Base-by-base conservation (phyloP, 2,329 filamentous ascomycete species). In the Fusarium protoensiforme region DNA sequence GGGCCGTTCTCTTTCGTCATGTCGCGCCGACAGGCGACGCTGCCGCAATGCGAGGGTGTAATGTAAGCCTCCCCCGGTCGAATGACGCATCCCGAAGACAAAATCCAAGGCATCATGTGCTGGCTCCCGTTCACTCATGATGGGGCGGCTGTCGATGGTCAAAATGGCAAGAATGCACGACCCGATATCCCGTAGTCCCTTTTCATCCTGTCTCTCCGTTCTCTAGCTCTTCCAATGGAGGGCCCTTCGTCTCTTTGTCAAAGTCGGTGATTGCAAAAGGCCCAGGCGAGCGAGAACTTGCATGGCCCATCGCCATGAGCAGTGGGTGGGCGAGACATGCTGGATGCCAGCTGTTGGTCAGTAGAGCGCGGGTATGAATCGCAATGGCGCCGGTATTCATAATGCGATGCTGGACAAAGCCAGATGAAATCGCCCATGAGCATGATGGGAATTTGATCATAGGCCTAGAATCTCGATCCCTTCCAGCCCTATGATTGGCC, bases 381-480 rank as follows among this genome's bases (percentile, higher is more conserved):
- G 27, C 29, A 35, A 72, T 58, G 59, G 59, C 61, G 61, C 61
- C 38, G 48, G 53, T 57, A 51, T 53, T 65, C 56, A 56, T 51
- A 64, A 61, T 62, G 46, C 35, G 51, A 59, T 67, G 43, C 38
- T 64, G 54, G 58, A 56, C 61, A 38, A 62, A 33, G 56, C 43
- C 64, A 53, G 48, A 61, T 53, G 36, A 61, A 71, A 75, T 77
- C 59, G 61, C 61, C 67, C 66, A 72, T 71, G 31, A 63, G 36
- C 20, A 66, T 54, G 46, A 77, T 77, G 75, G 75, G 74, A 78
- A 75, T 78, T 75, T 43, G 51, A 38, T 54, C 48, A 33, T 29
- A 60, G 61, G 61, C 53, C 64, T 69, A 62, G 65, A 77, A 75
- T 75, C 75, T 77, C 72, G 74, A 77, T 78, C 53, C 64, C 63